Evolutionary conservation across 176 grass and related monocot genomes (phyloP).

Genomic region (Aegilops sharonensis): DNA sequence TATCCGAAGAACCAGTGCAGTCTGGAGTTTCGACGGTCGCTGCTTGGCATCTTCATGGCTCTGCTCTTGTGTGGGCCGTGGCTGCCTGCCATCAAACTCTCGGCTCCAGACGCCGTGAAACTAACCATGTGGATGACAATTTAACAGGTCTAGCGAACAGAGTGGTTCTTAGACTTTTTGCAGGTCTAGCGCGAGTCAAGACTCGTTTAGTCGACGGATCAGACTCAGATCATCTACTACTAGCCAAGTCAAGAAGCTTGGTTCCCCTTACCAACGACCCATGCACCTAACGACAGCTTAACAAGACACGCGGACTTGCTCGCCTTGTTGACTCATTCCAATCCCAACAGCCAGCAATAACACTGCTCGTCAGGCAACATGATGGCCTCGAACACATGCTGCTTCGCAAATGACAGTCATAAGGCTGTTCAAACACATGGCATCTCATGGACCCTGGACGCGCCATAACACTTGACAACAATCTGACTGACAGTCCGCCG

Average conservation of each 20-base stretch:
- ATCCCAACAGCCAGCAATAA: constrained; percentile 18
- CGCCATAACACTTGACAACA: neutral
- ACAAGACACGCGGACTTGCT: neutral
- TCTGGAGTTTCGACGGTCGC: neutral
- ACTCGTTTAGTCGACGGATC: neutral
- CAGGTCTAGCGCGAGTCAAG: neutral
- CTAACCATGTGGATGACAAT: constrained; percentile 36
- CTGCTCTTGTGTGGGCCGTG: neutral
- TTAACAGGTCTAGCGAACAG: constrained; percentile 4
- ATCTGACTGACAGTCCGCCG: constrained; percentile 2
- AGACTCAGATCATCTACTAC: neutral
- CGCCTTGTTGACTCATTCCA: neutral
- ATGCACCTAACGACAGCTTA: neutral
- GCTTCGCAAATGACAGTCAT: constrained; percentile 25
- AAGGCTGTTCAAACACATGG: constrained; percentile 50
- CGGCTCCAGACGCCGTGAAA: constrained; percentile 15
- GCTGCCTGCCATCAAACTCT: constrained; percentile 10
- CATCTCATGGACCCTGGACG: constrained; percentile 5
- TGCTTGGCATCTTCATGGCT: neutral
- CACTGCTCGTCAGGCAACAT: constrained; percentile 17
- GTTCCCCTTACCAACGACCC: neutral
- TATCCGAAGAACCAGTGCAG: neutral
- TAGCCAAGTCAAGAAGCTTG: neutral
- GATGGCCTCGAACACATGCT: constrained; percentile 11
- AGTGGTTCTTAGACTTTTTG: constrained; percentile 2